Evolutionary conservation across 495 filamentous ascomycete genomes (phyloP).

Genomic region (Hamigera avellanea): DNA sequence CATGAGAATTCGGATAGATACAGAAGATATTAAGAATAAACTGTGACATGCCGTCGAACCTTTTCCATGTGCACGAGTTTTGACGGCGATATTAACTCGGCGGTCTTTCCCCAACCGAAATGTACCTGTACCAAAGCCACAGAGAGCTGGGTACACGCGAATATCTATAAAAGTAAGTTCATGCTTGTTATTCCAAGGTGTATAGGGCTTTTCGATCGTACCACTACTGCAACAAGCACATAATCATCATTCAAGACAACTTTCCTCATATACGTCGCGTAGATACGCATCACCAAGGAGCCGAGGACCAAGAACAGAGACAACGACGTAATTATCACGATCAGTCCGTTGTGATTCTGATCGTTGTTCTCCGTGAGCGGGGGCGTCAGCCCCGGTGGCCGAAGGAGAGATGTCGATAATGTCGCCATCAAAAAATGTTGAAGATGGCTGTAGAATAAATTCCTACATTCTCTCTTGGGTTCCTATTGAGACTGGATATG

Average conservation of each 20-base stretch:
- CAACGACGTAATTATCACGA: slow-evolving; percentile 16
- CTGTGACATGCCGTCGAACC: not conserved
- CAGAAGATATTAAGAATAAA: not conserved
- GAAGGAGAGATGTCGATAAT: not conserved
- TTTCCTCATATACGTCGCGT: slow-evolving; percentile 6
- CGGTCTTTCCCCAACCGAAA: slow-evolving; percentile 11
- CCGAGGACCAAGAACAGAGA: slow-evolving; percentile 11
- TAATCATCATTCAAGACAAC: slow-evolving; percentile 12
- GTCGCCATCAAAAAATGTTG: slow-evolving; percentile 1
- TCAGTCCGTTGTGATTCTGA: slow-evolving; percentile 15
- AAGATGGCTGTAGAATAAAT: too few species aligned
- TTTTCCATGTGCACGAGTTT: slow-evolving; percentile 8
- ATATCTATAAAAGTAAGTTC: slow-evolving; percentile 2
- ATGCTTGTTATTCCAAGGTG: too few species aligned
- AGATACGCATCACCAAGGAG: slow-evolving; percentile 11
- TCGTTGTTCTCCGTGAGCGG: slow-evolving; percentile 16
- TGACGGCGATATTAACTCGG: not conserved
- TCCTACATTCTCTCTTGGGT: too few species aligned
- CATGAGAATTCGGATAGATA: not conserved
- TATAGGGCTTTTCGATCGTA: slow-evolving; percentile 1
- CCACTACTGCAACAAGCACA: slow-evolving; percentile 11
- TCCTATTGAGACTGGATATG: too few species aligned
- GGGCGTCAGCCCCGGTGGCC: slow-evolving; percentile 8
- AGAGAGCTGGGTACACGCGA: slow-evolving; percentile 4
- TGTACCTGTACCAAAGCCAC: slow-evolving; percentile 7